Percentiles rank a stretch among this genome's conserved stretches.
Evolutionary conservation across 208 protist genomes (phyloP).

Genomic region (Leishmania braziliensis): DNA sequence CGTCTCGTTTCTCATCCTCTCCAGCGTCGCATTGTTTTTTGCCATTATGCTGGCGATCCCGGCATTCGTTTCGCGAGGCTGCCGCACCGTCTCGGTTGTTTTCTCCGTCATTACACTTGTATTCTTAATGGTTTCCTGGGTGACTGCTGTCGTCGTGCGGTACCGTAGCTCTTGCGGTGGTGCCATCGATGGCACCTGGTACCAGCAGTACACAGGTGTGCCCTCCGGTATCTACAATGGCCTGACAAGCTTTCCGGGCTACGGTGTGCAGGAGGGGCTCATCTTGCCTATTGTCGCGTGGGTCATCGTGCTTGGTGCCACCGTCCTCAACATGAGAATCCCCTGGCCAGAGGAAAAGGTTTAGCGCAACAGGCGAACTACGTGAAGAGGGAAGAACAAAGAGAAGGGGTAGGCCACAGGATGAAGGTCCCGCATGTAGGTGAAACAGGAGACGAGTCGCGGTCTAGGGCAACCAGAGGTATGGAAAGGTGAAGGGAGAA

Average conservation of each 20-base stretch:
- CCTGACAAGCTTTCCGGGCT: conserved; percentile 45
- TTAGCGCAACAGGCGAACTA: background rate
- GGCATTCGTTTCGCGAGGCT: conserved; percentile 36
- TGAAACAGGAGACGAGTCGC: too few relatives aligned
- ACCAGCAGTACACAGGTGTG: conserved; percentile 48
- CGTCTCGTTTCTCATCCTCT: conserved; percentile 61
- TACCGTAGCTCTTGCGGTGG: conserved; percentile 38
- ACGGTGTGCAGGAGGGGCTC: conserved; percentile 58
- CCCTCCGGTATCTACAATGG: conserved; percentile 52
- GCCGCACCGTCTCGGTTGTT: conserved; percentile 44
- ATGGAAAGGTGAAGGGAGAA: background rate
- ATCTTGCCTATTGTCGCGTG: conserved; percentile 51
- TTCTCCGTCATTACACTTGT: conserved; percentile 35
- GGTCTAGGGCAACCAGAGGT: too few relatives aligned
- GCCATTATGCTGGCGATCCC: conserved; percentile 40
- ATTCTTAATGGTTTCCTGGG: conserved; percentile 56
- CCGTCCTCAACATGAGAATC: conserved; percentile 50
- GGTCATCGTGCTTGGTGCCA: conserved; percentile 32
- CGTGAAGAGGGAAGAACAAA: background rate
- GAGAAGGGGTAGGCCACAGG: too few relatives aligned
- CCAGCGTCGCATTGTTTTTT: conserved; percentile 38
- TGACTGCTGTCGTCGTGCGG: conserved; percentile 46
- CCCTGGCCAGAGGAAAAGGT: conserved; percentile 28
- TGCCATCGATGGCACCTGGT: conserved; percentile 10
- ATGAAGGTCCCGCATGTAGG: too few relatives aligned